These are phyloP conservation scores for Termitomyces sp. DNA, from an alignment of 768 basidiomycete genomes.

Conservation along the genomic window DNA sequence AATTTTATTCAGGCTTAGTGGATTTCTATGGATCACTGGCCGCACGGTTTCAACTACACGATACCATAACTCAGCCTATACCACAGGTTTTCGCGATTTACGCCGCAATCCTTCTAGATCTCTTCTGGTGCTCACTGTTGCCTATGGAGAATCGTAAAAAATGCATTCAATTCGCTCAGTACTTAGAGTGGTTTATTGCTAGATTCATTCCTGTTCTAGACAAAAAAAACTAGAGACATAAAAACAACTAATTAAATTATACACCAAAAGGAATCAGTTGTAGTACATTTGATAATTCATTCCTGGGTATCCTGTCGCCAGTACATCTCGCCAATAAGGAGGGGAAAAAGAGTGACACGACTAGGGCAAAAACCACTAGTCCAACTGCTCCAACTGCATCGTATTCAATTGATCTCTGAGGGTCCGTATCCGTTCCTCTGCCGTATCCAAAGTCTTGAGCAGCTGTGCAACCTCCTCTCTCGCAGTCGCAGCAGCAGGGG, in stretches of 20 bases:
- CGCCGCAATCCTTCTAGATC: neutral
- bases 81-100: neutral
- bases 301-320: slow-evolving; percentile 3
- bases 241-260: neutral
- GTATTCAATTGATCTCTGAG: slow-evolving; percentile 41
- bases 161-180: neutral
- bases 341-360: slow-evolving; percentile 1
- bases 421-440: slow-evolving; percentile 56
- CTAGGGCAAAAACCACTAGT: slow-evolving; percentile 6
- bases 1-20: neutral
- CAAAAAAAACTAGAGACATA: neutral
- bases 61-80: slow-evolving; percentile 1
- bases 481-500: slow-evolving; percentile 24
- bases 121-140: slow-evolving; percentile 14
- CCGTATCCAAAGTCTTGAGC: slow-evolving; percentile 46
- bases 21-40: neutral
- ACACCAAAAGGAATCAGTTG: neutral
- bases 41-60: neutral
- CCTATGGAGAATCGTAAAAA: slow-evolving; percentile 1
- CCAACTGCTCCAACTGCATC: slow-evolving; percentile 13
- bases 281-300: slow-evolving; percentile 9
- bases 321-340: neutral
- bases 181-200: neutral
- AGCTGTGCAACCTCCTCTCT: slow-evolving; percentile 50
- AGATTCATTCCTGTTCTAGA: neutral